phyloP scores from a whole-genome alignment of 78 protist species.

The Monosiga brevicollis region DNA sequence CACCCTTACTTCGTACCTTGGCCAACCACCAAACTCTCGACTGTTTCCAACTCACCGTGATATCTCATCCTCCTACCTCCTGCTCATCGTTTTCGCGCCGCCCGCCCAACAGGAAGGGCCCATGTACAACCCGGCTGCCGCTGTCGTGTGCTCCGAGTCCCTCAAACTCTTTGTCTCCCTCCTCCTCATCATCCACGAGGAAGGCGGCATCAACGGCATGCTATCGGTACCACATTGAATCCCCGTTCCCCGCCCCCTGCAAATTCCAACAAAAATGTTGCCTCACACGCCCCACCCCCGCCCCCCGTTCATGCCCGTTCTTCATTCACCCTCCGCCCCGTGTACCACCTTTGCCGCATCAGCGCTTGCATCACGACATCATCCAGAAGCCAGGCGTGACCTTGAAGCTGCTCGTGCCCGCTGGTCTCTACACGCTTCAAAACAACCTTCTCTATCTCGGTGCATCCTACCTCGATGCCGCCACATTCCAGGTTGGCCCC shows the following conservation, averaged over 20 bases:
- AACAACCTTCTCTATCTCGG: slow-evolving; percentile 54
- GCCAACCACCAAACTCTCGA: too few relatives aligned
- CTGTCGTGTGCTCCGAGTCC: slow-evolving; percentile 38
- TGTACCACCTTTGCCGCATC: neutral
- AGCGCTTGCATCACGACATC: neutral
- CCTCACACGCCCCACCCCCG: neutral
- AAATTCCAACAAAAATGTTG: neutral
- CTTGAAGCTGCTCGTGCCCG: slow-evolving; percentile 39
- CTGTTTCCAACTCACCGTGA: too few relatives aligned
- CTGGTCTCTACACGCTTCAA: slow-evolving; percentile 49
- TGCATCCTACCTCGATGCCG: slow-evolving; percentile 44
- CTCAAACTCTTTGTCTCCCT: slow-evolving; percentile 19
- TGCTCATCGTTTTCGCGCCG: neutral
- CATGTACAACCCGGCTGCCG: slow-evolving; percentile 25
- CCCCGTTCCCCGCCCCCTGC: neutral
- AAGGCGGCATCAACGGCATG: neutral
- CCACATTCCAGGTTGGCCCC: slow-evolving; percentile 15
- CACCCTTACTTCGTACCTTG: too few relatives aligned
- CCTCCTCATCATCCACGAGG: neutral
- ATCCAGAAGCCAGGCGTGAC: slow-evolving; percentile 11
- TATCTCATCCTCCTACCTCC: neutral
- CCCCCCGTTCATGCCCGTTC: neutral
- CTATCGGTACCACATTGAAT: neutral
- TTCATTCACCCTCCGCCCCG: neutral
- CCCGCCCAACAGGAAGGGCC: neutral